phyloP scores from a whole-genome alignment of 2,329 filamentous ascomycete genomes.

The Calonectria pauciramosa region DNA sequence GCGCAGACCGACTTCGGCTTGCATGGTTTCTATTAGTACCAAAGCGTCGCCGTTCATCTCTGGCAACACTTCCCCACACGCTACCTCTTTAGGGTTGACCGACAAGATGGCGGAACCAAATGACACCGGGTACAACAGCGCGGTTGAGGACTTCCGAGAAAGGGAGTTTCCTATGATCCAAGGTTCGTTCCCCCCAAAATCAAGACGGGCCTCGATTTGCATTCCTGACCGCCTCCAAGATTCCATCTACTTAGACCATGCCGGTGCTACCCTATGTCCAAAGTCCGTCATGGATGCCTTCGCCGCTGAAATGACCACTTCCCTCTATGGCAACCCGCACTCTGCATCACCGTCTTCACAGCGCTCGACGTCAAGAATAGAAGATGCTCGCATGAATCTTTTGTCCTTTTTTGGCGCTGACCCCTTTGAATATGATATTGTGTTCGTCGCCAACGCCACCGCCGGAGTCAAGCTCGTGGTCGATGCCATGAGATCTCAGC shows the following conservation, averaged over 20 bases:
- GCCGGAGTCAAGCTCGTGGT: constrained; percentile 89
- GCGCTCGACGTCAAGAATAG: constrained; percentile 79
- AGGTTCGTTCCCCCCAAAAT: constrained; percentile 58
- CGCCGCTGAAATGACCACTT: constrained; percentile 81
- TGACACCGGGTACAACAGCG: constrained; percentile 66
- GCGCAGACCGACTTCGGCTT: not conserved
- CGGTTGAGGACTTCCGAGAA: constrained; percentile 70
- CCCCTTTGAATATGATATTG: constrained; percentile 84
- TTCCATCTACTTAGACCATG: constrained; percentile 90
- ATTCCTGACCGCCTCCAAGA: constrained; percentile 59
- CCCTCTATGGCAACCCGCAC: constrained; percentile 92
- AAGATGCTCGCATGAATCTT: constrained; percentile 79
- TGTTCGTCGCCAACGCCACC: constrained; percentile 94
- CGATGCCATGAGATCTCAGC: constrained; percentile 79
- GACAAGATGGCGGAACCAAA: constrained; percentile 17
- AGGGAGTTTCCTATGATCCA: constrained; percentile 78
- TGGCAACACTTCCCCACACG: not conserved
- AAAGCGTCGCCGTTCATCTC: not conserved
- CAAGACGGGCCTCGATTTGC: not conserved
- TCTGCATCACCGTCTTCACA: constrained; percentile 88
- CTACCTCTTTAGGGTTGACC: not conserved
- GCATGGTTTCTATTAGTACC: not conserved
- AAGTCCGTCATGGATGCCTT: constrained; percentile 87
- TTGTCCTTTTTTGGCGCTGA: constrained; percentile 86
- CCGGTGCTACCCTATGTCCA: constrained; percentile 87